These are phyloP conservation scores for Teunomyces aglyptinius DNA, from an alignment of 805 yeast species.

Conservation along the genomic window DNA sequence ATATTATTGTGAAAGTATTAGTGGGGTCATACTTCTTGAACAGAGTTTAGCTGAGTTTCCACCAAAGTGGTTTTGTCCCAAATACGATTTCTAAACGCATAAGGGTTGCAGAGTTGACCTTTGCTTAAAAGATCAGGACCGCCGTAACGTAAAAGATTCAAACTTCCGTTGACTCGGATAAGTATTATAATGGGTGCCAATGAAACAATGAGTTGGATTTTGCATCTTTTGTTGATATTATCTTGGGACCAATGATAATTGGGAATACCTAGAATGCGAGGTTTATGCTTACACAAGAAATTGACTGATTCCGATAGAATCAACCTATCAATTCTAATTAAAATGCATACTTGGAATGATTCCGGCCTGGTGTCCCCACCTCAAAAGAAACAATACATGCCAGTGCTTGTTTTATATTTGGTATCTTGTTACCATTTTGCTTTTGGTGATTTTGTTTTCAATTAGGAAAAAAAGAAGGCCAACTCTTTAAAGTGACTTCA, in stretches of 20 bases:
- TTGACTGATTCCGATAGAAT: neutral
- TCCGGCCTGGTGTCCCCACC: slow-evolving; percentile 3
- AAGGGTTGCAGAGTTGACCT: neutral
- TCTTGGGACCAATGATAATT: neutral
- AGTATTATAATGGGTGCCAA: neutral
- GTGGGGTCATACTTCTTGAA: neutral
- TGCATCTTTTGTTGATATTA: neutral
- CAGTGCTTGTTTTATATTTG: neutral
- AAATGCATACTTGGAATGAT: slow-evolving; percentile 4
- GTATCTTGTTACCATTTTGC: neutral
- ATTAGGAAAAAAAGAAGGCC: neutral
- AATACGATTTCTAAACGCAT: neutral
- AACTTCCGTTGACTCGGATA: neutral
- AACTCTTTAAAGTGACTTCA: neutral
- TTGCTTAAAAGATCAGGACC: slow-evolving; percentile 3
- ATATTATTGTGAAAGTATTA: neutral
- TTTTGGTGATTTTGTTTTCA: slow-evolving; percentile 5
- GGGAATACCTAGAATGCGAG: slow-evolving; percentile 3
- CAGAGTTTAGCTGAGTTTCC: neutral
- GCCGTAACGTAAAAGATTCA: slow-evolving; percentile 2
- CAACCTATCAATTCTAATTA: neutral
- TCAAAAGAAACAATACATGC: neutral
- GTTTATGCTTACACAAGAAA: slow-evolving; percentile 1
- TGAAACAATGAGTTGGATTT: neutral
- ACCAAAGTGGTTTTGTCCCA: neutral